Percentiles rank a stretch among this genome's conserved stretches.
phyloP scores from a whole-genome alignment of 768 basidiomycete genomes.

The Boletus barrowsii region DNA sequence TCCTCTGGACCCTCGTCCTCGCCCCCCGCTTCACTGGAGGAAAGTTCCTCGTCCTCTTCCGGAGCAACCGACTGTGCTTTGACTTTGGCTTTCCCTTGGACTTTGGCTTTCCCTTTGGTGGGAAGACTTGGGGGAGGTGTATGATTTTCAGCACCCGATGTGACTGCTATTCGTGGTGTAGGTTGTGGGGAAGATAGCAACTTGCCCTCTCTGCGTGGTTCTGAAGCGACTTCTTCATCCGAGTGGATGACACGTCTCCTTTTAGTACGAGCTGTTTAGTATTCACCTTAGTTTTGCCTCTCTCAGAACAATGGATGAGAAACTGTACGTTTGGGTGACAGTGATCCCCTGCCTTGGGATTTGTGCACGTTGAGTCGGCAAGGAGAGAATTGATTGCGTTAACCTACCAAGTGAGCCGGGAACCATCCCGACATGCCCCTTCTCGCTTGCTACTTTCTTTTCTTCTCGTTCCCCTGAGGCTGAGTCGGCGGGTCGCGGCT shows the following conservation, averaged over 20 bases:
- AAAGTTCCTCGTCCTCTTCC: slow-evolving; percentile 33
- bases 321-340: slow-evolving; percentile 20
- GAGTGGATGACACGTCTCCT: slow-evolving; percentile 53
- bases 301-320: not conserved
- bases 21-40: slow-evolving; percentile 35
- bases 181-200: not conserved
- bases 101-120: slow-evolving; percentile 20
- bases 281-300: not conserved
- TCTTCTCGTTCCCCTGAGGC: slow-evolving; percentile 24
- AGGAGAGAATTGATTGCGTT: not conserved
- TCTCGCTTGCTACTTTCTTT: slow-evolving; percentile 19
- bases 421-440: slow-evolving; percentile 1
- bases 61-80: slow-evolving; percentile 13
- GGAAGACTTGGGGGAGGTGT: slow-evolving; percentile 3
- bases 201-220: not conserved
- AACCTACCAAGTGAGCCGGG: slow-evolving; percentile 12
- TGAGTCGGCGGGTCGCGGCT: slow-evolving; percentile 22
- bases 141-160: not conserved
- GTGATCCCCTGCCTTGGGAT: slow-evolving; percentile 38
- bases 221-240: slow-evolving; percentile 43
- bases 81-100: slow-evolving; percentile 21
- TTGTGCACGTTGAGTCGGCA: slow-evolving; percentile 13
- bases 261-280: slow-evolving; percentile 38
- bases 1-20: slow-evolving; percentile 41
- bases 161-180: not conserved